These are phyloP conservation scores for Colletotrichum caudatum DNA, from an alignment of 2,329 filamentous ascomycete genomes.

Conservation along the genomic window DNA sequence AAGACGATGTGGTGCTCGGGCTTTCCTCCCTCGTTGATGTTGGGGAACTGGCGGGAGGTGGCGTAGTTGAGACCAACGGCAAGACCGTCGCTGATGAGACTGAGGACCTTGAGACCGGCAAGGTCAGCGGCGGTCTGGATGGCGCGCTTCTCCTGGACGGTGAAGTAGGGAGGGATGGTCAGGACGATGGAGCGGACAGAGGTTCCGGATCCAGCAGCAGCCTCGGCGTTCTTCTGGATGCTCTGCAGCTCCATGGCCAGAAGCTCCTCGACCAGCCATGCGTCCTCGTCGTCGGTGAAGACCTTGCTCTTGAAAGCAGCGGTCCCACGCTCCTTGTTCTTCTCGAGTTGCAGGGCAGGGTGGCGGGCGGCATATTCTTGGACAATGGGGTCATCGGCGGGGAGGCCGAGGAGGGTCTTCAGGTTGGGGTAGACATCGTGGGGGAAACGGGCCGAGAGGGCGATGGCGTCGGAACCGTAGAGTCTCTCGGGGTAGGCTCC, in stretches of 20 bases:
- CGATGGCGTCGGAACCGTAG: conserved; percentile 92
- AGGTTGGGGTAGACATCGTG: conserved; percentile 95
- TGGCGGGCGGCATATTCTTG: conserved; percentile 80
- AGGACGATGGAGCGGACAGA: conserved; percentile 85
- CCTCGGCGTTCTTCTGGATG: conserved; percentile 88
- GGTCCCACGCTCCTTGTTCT: conserved; percentile 72
- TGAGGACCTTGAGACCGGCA: conserved; percentile 87
- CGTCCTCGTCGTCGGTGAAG: conserved; percentile 71
- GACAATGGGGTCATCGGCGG: conserved; percentile 70
- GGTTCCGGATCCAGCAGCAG: conserved; percentile 79
- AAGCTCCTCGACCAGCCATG: conserved; percentile 89
- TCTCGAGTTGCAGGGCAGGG: conserved; percentile 79
- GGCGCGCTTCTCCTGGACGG: conserved; percentile 88
- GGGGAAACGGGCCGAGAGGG: conserved; percentile 87
- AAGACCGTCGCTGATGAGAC: conserved; percentile 87
- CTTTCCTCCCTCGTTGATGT: conserved; percentile 82
- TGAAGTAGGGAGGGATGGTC: conserved; percentile 92
- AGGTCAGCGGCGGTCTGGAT: conserved; percentile 86
- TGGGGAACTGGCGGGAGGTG: conserved; percentile 89
- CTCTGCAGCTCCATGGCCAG: conserved; percentile 96
- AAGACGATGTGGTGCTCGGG: conserved; percentile 94
- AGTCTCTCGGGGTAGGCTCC: conserved; percentile 85
- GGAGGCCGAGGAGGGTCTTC: conserved; percentile 87
- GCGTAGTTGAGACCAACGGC: conserved; percentile 97
- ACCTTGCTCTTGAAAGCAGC: conserved; percentile 84